Evolutionary conservation across 2,329 filamentous ascomycete species (phyloP).

Genomic region (Fusarium odoratissimum): DNA sequence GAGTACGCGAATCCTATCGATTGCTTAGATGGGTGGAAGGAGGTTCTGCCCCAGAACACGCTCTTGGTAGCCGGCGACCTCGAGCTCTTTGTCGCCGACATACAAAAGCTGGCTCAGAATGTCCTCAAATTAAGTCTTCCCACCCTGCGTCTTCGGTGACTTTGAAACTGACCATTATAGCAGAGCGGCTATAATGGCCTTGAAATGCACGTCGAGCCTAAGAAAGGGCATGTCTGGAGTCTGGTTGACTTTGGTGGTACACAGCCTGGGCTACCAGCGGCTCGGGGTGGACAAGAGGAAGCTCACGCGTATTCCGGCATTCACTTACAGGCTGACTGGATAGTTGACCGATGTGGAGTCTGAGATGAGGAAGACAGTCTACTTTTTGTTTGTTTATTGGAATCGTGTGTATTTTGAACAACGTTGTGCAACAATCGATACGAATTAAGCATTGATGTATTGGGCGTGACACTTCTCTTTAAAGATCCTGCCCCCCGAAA

Average conservation of each 20-base stretch:
- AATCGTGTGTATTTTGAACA: rapidly evolving
- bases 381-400: too few species aligned
- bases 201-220: rapidly evolving
- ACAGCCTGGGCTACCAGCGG: neutral
- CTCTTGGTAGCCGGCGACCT: neutral
- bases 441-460: too few species aligned
- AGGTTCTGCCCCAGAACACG: neutral
- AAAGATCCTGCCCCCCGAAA: too few species aligned
- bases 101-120: neutral
- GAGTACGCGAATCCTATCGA: neutral
- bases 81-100: neutral
- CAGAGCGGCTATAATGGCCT: neutral
- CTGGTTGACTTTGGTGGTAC: neutral
- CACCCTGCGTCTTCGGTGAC: rapidly evolving
- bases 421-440: too few species aligned
- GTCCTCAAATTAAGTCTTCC: neutral
- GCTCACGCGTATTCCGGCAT: neutral
- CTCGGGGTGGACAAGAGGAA: rapidly evolving
- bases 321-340: neutral
- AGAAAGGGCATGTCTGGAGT: neutral
- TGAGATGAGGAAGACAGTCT: neutral
- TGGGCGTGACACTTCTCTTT: too few species aligned
- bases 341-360: neutral
- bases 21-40: neutral
- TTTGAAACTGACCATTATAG: neutral